Evolutionary conservation across 2,329 filamentous ascomycete species (phyloP), one percentile per base, ranked within the genome.

Genomic region (Aspergillus sojae): DNA sequence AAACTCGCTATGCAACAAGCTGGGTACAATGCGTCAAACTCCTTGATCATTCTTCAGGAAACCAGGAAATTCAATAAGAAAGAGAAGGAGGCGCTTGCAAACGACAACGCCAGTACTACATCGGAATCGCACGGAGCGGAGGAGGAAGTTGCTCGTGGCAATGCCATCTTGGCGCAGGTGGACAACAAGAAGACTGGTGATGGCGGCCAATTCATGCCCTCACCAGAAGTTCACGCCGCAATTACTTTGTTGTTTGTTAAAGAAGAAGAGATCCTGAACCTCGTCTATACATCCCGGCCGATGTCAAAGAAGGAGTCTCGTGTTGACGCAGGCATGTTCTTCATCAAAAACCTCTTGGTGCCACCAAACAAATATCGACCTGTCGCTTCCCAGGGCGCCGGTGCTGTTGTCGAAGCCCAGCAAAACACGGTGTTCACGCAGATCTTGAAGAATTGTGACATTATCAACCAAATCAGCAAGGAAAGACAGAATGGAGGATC

Each of bases 311-410:
- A 84, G 61, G 79, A 83, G 43, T 79, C 79, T 7, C 81, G 81
- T 21, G 82, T 93, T n/a, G 88, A 83, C 2, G 87, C 92, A 1
- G 91, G 97, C 69, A 97, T 98, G 89, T 98, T 99, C 80, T 99
- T 99, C 80, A 84, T 98, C 62, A 89, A 91, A 62, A 90, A 89
- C 41, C 82, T 99, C 58, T 83, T 98, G 16, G 93, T 99, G 0
- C 93, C 96, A 2, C 95, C 95, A 2, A 99, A 97, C 76, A 91
- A 89, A 71, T 99, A 91, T 77, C 89, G 95, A 46, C 94, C 95
- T 14, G 93, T 96, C 75, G 92, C 93, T 11, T 86, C 88, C 64
- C 94, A 92, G 34, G 92, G 93, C 52, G 87, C 90, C 41, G 89
- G 90, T 50, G 89, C 93, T 60, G 91, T 98, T 67, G 88, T 93